Base-by-base conservation (phyloP, 345 rosid species). In the Combretum micranthum region DNA sequence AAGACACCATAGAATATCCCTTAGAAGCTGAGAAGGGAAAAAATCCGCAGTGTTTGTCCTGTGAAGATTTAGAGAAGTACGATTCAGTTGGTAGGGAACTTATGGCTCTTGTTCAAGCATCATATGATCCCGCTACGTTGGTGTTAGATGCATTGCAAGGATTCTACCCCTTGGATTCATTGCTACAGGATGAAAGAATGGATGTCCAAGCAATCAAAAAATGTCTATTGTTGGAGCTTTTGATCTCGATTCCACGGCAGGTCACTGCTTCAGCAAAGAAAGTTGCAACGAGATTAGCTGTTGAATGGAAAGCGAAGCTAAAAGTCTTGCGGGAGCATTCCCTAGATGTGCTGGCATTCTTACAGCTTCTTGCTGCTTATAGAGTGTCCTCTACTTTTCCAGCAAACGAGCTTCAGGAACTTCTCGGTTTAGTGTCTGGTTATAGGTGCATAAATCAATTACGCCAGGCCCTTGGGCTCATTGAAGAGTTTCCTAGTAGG, bases 181-280 rank as follows among this genome's bases (percentile, higher is more conserved):
- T 37, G 65, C 65, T 52, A 7, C 53, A 51, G 23, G 56, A 19
- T 20, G 13, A 14, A 25, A 53, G 55, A 55, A 65, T 61, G 39
- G 69, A 74, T 59, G 55, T 44, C 47, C 47, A n/a, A 50, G 62
- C 55, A 60, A 65, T 69, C n/a, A 72, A 67, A 52, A 65, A 58
- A 58, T 67, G 62, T 60, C 74, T 69, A 45, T 60, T 82, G 56
- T 51, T 79, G 2, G 77, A 82, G 64, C 77, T 68, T 55, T 59
- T 82, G 69, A 52, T 64, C 63, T 60, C 52, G 60, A 52, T 72
- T 21, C 42, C 73, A 14, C 60, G 72, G 4, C 53, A 57, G 44
- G 68, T 70, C 23, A 57, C 12, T 22, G 57, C 70, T 46, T 42
- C 65, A 22, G 66, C 69, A 45, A 63, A 49, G 47, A 58, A 42